Evolutionary conservation across 305 asterid genomes (phyloP).

Genomic region (Fraxinus paxiana): DNA sequence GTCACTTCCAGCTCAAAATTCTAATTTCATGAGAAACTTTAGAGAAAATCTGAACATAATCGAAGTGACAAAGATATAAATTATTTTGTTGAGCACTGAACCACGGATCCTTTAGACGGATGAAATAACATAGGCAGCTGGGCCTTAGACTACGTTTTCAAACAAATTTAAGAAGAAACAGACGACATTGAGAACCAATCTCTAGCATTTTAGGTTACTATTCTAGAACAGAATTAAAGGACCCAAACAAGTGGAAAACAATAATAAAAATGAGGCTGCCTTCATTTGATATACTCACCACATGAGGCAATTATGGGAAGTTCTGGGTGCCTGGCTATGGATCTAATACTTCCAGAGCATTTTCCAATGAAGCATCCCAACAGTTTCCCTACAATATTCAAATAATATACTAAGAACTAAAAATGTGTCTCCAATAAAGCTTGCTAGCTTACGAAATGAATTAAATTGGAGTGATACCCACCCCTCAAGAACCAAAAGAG

Average conservation of each 20-base stretch:
- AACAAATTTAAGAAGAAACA: background rate
- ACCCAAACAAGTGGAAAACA: background rate
- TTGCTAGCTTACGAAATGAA: background rate
- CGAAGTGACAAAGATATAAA: background rate
- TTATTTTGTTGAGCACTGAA: background rate
- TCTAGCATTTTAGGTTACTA: background rate
- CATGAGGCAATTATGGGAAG: constrained; percentile 77
- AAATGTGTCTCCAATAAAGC: background rate
- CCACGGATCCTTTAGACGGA: background rate
- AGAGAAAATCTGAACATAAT: background rate
- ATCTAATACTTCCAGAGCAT: constrained; percentile 60
- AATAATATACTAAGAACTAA: background rate
- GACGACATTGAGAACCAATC: background rate
- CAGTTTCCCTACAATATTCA: constrained; percentile 55
- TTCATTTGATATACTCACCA: constrained; percentile 47
- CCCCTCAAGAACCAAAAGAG: background rate
- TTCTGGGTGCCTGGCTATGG: constrained; percentile 59
- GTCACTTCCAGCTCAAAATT: constrained; percentile 17
- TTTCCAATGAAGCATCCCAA: constrained; percentile 86
- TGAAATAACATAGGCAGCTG: background rate
- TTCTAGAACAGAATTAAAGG: background rate
- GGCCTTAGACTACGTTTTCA: background rate
- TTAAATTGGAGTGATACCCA: background rate
- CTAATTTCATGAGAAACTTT: background rate
- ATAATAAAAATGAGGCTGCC: constrained; percentile 1